phyloP scores from a whole-genome alignment of 1,284 basidiomycete species.

The Ganoderma lucidum region DNA sequence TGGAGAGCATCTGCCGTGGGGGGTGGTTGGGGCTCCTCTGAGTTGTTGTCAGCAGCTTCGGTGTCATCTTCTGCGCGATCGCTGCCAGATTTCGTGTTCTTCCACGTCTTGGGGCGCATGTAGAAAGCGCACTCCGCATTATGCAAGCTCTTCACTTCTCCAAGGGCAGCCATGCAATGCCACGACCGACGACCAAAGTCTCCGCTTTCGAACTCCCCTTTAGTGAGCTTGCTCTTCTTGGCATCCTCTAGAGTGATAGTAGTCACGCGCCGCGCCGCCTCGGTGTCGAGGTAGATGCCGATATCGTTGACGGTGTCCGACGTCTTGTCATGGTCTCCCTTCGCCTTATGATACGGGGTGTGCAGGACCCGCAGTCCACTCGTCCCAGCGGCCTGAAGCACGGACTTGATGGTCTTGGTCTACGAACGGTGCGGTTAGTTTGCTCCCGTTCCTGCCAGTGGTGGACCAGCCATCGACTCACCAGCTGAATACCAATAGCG shows the following conservation, averaged over 20 bases:
- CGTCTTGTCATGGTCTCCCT: background rate
- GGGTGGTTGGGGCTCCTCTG: too few species aligned
- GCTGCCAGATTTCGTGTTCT: background rate
- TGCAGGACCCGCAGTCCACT: background rate
- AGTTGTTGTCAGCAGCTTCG: too few species aligned
- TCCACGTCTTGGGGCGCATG: background rate
- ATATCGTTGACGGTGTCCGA: slow-evolving; percentile 1
- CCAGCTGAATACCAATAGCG: background rate
- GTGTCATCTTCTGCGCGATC: background rate
- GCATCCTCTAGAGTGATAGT: background rate
- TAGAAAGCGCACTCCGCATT: background rate
- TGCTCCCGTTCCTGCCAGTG: too few species aligned
- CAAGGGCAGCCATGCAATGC: background rate
- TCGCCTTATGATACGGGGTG: background rate
- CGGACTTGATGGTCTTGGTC: background rate
- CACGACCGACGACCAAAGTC: background rate
- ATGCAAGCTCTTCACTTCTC: background rate
- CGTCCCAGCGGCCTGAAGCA: background rate
- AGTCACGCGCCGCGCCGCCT: background rate
- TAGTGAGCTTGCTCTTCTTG: background rate
- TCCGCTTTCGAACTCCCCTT: background rate
- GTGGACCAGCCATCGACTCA: background rate
- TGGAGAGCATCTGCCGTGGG: too few species aligned
- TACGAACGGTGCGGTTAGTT: background rate
- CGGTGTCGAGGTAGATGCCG: slow-evolving; percentile 4